These are phyloP conservation scores for Limonomyces culmigenus DNA, from an alignment of 1,284 basidiomycete genomes.

Conservation along the genomic window DNA sequence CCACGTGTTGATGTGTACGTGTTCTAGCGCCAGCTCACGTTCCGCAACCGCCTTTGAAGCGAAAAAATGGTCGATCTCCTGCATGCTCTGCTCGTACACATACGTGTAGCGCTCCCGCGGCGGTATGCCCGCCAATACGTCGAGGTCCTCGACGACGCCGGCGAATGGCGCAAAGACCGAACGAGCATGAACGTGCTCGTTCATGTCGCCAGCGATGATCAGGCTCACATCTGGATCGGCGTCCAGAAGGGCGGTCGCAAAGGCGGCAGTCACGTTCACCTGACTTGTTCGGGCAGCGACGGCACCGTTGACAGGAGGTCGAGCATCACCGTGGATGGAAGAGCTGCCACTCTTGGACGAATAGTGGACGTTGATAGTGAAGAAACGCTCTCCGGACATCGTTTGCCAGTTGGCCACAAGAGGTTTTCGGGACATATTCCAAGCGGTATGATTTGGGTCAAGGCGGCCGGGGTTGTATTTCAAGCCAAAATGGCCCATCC, in stretches of 20 bases:
- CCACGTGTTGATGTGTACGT: slow-evolving; percentile 48
- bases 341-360: slow-evolving; percentile 41
- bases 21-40: slow-evolving; percentile 28
- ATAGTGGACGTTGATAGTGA: slow-evolving; percentile 45
- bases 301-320: slow-evolving; percentile 39
- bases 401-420: slow-evolving; percentile 42
- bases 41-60: slow-evolving; percentile 27
- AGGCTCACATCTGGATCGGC: slow-evolving; percentile 30
- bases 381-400: slow-evolving; percentile 25
- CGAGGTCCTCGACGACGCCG: slow-evolving; percentile 27
- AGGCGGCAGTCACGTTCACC: slow-evolving; percentile 28
- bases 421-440: slow-evolving; percentile 44
- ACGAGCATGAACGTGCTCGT: slow-evolving; percentile 32
- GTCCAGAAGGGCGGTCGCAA: slow-evolving; percentile 22
- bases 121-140: slow-evolving; percentile 28
- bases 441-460: slow-evolving; percentile 36
- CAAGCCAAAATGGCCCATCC: slow-evolving; percentile 23
- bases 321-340: slow-evolving; percentile 35
- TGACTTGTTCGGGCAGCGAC: slow-evolving; percentile 31
- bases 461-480: slow-evolving; percentile 51
- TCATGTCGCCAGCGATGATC: slow-evolving; percentile 44
- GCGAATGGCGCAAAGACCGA: slow-evolving; percentile 31
- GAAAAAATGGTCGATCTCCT: slow-evolving; percentile 44
- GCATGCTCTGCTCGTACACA: slow-evolving; percentile 37
- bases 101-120: slow-evolving; percentile 42